Evolutionary conservation across 805 yeast species (phyloP), one percentile per base, ranked within the genome.

Genomic region (Saturnispora bothae): DNA sequence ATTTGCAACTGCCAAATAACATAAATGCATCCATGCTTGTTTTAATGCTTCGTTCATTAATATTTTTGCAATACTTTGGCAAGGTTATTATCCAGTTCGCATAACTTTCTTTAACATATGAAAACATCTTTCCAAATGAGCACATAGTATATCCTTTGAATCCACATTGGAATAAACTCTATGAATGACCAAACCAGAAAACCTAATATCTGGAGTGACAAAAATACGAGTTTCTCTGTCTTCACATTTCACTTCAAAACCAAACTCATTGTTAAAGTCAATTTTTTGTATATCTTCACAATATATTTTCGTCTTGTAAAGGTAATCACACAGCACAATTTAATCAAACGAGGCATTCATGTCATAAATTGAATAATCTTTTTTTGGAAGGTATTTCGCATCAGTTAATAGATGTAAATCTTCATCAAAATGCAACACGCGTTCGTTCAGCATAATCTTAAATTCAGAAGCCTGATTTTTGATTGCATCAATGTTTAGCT

Each of bases 121-220:
- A 12, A 26, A 12, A 22, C 17, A 13, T 32, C 42, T 42, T 12
- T 33, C 17, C 35, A 41, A 33, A 12, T 38, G 40, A 4, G 13
- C 12, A 7, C n/a, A 12, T 5, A 38, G 31, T 4, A 10, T 23
- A 6, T 19, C 33, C 8, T 12, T 28, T 9, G 26, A 12, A 6
- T 27, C 7, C n/a, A 26, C 34, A 28, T 17, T 28, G 3, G 42
- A 27, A 5, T 14, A 31, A 5, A 42, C 25, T 28, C 44, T 27
- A 22, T 35, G 22, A 22, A 42, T 28, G 13, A 16, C 27, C 8
- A 34, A 8, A 12, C 20, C 27, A 13, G 19, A 17, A 3, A 31
- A 25, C 18, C 25, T 12, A 17, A 38, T 34, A 18, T 34, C 31
- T 5, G 40, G 38, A 16, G 29, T 25, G 4, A 35, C n/a, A 16